Evolutionary conservation across 2,329 filamentous ascomycete genomes (phyloP).

Genomic region (Monosporascus sp.): DNA sequence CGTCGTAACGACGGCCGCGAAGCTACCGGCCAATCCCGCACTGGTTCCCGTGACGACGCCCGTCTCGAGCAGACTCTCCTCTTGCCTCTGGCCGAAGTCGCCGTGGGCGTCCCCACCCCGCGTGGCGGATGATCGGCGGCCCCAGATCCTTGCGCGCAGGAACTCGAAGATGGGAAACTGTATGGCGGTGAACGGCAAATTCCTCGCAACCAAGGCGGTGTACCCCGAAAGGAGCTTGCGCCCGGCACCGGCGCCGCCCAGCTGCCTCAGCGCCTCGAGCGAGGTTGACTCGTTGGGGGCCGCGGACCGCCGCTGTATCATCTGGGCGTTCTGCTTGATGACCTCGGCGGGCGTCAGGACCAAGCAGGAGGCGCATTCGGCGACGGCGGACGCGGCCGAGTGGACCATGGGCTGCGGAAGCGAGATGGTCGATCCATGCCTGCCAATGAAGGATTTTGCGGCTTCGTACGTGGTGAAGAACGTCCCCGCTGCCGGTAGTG

Average conservation of each 20-base stretch:
- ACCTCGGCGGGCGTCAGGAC: constrained; percentile 87
- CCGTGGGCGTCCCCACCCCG: constrained; percentile 19
- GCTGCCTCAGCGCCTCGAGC: constrained; percentile 43
- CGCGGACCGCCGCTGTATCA: constrained; percentile 45
- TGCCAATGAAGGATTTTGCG: constrained; percentile 58
- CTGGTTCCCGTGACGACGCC: constrained; percentile 67
- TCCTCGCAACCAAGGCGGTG: constrained; percentile 72
- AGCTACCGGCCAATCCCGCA: constrained; percentile 66
- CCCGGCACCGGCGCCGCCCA: constrained; percentile 48
- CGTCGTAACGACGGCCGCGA: constrained; percentile 78
- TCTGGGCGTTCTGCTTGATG: constrained; percentile 90
- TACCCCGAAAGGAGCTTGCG: constrained; percentile 67
- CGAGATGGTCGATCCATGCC: constrained; percentile 38
- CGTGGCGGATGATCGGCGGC: constrained; percentile 5
- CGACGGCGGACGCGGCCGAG: constrained; percentile 65
- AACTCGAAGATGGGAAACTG: constrained; percentile 83
- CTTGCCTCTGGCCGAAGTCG: constrained; percentile 25
- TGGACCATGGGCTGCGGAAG: constrained; percentile 68
- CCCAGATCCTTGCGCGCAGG: constrained; percentile 62
- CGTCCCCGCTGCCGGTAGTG: constrained; percentile 73
- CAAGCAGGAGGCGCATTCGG: constrained; percentile 78
- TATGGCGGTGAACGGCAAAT: constrained; percentile 80
- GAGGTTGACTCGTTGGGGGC: constrained; percentile 34
- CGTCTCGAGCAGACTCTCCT: constrained; percentile 52
- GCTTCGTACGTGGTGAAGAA: constrained; percentile 91